Conservation (phyloP, 257 asterid genomes). For the Solanum gandarillasii region DNA sequence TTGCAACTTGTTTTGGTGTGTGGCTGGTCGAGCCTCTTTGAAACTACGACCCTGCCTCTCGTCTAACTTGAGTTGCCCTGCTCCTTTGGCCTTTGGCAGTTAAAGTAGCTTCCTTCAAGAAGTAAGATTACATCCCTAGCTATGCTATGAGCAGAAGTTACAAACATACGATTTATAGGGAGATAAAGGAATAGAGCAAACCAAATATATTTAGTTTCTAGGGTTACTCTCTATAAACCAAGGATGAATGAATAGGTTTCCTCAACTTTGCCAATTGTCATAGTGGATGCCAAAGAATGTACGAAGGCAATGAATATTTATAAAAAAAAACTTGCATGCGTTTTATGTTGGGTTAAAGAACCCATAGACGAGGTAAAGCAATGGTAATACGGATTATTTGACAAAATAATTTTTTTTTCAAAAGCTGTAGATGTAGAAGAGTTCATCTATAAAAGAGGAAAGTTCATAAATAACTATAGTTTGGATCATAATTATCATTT, state of each 20-base stretch:
- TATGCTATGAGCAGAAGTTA: background rate
- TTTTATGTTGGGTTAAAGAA: background rate
- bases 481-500: background rate
- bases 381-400: background rate
- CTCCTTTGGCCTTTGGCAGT: background rate
- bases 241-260: background rate
- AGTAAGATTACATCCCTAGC: background rate
- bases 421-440: background rate
- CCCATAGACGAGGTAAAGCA: background rate
- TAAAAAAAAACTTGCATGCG: background rate
- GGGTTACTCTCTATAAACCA: background rate
- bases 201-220: background rate
- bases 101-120: background rate
- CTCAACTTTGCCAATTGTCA: background rate
- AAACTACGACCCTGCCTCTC: background rate
- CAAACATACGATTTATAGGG: background rate
- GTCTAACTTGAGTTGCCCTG: background rate
- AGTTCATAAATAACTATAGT: background rate
- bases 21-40: background rate
- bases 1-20: background rate
- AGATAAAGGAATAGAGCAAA: background rate
- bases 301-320: background rate
- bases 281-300: background rate
- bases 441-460: background rate
- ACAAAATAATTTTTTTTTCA: background rate